These are phyloP conservation scores for Clonostachys sp. DNA, from an alignment of 2,329 filamentous ascomycete species.

Conservation along the genomic window DNA sequence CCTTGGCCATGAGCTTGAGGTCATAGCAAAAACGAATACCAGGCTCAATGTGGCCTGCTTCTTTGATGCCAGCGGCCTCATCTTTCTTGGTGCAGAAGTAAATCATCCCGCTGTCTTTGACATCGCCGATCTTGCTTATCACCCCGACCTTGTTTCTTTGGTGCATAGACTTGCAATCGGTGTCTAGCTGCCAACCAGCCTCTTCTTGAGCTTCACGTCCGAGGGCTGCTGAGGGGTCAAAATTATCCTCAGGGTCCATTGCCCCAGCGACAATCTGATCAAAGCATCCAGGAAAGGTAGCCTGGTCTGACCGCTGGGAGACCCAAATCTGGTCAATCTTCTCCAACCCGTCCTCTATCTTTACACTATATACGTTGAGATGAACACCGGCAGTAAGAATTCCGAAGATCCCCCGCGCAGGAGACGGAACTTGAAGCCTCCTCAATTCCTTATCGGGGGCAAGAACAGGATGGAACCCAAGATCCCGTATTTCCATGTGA, in stretches of 20 bases:
- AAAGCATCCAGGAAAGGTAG: slow-evolving; percentile 24
- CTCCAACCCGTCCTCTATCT: slow-evolving; percentile 10
- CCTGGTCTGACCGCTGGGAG: slow-evolving; percentile 17
- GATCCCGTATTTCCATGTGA: not conserved
- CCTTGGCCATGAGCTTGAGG: slow-evolving; percentile 14
- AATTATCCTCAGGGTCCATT: slow-evolving; percentile 19
- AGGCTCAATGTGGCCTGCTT: slow-evolving; percentile 26
- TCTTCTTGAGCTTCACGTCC: slow-evolving; percentile 25
- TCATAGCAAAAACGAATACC: slow-evolving; percentile 30
- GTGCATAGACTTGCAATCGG: not conserved
- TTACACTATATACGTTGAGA: slow-evolving; percentile 23
- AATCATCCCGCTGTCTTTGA: slow-evolving; percentile 15
- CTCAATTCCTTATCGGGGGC: slow-evolving; percentile 9
- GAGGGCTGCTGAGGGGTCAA: slow-evolving; percentile 18
- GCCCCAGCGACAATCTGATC: slow-evolving; percentile 30
- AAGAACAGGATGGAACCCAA: slow-evolving; percentile 18
- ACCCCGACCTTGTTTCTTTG: not conserved
- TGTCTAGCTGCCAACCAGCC: slow-evolving; percentile 11
- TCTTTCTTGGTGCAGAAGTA: slow-evolving; percentile 28
- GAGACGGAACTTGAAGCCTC: slow-evolving; percentile 20
- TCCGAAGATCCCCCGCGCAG: slow-evolving; percentile 25
- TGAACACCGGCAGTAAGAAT: slow-evolving; percentile 28
- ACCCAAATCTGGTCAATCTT: slow-evolving; percentile 21
- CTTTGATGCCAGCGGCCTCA: slow-evolving; percentile 14
- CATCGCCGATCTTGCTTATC: slow-evolving; percentile 10